Evolutionary conservation across 169 alveolate genomes (phyloP).

Genomic region (Toxoplasma gondii): DNA sequence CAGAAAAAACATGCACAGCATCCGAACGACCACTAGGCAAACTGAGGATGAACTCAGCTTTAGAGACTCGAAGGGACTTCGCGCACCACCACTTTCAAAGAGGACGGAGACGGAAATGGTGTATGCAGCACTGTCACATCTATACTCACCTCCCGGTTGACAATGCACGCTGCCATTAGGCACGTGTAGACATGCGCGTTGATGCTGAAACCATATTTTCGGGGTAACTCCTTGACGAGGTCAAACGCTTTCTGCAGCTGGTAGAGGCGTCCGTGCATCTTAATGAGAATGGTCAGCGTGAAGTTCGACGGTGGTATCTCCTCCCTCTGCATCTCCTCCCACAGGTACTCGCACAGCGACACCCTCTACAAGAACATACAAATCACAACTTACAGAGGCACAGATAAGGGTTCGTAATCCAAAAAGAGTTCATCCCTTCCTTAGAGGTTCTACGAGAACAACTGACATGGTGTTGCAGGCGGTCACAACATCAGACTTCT

Average conservation of each 20-base stretch:
- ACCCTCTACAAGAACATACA: conserved; percentile 53
- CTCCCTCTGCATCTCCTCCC: conserved; percentile 83
- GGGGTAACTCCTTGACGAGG: conserved; percentile 79
- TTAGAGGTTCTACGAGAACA: not conserved
- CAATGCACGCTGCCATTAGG: conserved; percentile 86
- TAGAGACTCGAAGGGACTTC: too few relatives aligned
- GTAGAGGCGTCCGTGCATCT: conserved; percentile 84
- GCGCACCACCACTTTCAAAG: too few relatives aligned
- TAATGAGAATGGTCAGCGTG: conserved; percentile 85
- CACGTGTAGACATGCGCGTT: conserved; percentile 88
- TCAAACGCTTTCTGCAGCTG: conserved; percentile 83
- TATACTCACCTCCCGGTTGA: conserved; percentile 74
- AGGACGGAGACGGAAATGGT: too few relatives aligned
- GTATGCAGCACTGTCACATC: too few relatives aligned
- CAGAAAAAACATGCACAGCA: not conserved
- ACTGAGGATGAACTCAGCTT: not conserved
- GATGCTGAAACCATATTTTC: conserved; percentile 74
- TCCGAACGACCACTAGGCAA: not conserved
- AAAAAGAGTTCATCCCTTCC: too few relatives aligned
- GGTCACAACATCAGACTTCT: too few relatives aligned
- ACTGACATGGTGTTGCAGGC: too few relatives aligned
- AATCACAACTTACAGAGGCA: not conserved
- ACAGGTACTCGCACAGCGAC: conserved; percentile 81
- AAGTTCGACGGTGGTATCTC: conserved; percentile 84
- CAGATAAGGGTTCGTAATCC: too few relatives aligned